Evolutionary conservation across 345 rosid species (phyloP).

Genomic region (Bretschneidera sinensis): DNA sequence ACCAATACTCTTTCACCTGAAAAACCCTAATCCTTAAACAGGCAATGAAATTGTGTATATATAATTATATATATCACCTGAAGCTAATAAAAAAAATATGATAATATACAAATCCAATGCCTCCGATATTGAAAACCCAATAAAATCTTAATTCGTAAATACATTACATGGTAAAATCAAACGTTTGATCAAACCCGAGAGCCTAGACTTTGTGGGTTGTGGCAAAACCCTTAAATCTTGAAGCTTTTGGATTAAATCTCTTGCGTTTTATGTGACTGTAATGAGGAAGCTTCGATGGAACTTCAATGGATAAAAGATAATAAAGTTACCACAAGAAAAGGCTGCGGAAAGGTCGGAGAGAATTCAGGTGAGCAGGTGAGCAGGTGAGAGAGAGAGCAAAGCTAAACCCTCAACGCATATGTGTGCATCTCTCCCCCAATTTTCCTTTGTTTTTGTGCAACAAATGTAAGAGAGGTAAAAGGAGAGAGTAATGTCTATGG

Average conservation of each 20-base stretch:
- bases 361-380: conserved; percentile 26
- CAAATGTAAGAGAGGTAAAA: not conserved
- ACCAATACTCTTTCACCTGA: conserved; percentile 16
- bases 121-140: conserved; percentile 19
- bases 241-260: conserved; percentile 18
- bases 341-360: conserved; percentile 21
- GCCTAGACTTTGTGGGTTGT: conserved; percentile 13
- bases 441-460: not conserved
- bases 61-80: conserved; percentile 7
- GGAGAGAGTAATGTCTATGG: not conserved
- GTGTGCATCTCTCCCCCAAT: conserved; percentile 3
- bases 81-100: conserved; percentile 11
- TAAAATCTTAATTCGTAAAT: conserved; percentile 8
- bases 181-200: conserved; percentile 20
- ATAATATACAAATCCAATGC: conserved; percentile 16
- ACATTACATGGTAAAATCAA: conserved; percentile 18
- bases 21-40: conserved; percentile 30
- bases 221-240: conserved; percentile 32
- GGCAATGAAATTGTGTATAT: conserved; percentile 18
- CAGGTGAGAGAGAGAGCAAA: conserved; percentile 1
- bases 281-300: conserved; percentile 22
- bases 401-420: conserved; percentile 24
- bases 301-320: conserved; percentile 7
- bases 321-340: not conserved
- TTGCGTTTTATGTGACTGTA: conserved; percentile 18